These are phyloP conservation scores for Solanum virginianum DNA, from an alignment of 257 asterid genomes.

Conservation along the genomic window DNA sequence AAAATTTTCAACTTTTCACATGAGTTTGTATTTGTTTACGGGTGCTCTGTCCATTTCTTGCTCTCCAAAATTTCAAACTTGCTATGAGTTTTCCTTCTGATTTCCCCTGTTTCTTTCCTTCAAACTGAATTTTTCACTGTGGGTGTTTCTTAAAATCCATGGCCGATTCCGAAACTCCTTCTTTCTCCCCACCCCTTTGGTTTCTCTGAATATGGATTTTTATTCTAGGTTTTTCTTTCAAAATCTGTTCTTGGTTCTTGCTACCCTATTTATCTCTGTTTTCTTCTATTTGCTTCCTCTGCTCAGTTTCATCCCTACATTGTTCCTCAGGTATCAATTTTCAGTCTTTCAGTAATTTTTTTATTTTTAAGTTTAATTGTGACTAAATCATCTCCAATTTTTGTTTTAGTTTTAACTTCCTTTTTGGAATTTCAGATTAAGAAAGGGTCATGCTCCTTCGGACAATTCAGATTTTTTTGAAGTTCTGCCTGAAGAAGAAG, in stretches of 20 bases:
- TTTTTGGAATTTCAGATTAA: slow-evolving; percentile 15
- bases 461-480: neutral
- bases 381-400: neutral
- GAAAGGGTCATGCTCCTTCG: neutral
- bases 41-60: slow-evolving; percentile 43
- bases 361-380: neutral
- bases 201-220: slow-evolving; percentile 31
- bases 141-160: neutral
- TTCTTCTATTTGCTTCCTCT: slow-evolving; percentile 26
- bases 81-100: slow-evolving; percentile 23
- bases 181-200: neutral
- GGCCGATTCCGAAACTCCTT: neutral
- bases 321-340: slow-evolving; percentile 33
- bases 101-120: slow-evolving; percentile 19
- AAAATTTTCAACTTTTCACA: neutral
- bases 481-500: neutral
- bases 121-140: slow-evolving; percentile 13
- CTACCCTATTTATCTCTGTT: slow-evolving; percentile 16
- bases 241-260: slow-evolving; percentile 17
- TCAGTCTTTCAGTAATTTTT: neutral
- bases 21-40: slow-evolving; percentile 10
- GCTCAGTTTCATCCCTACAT: slow-evolving; percentile 23
- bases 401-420: neutral
- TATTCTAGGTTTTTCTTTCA: slow-evolving; percentile 19
- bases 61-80: slow-evolving; percentile 35